Evolutionary conservation across 2,329 filamentous ascomycete species (phyloP).

Genomic region (Rhinocladiella similis): DNA sequence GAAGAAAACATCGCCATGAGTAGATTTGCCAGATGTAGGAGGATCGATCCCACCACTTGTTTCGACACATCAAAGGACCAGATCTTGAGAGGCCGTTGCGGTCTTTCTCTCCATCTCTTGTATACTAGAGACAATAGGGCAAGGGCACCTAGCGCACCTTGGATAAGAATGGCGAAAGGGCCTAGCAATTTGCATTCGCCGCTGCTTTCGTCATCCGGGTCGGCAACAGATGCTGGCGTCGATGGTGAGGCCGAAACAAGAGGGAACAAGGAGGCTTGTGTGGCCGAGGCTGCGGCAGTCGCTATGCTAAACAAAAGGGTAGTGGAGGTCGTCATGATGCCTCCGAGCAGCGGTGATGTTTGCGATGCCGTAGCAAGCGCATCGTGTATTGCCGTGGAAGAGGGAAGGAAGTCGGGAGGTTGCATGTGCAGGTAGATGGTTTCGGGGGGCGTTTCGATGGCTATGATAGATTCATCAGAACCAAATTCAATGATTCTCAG

Average conservation of each 20-base stretch:
- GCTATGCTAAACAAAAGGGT: slow-evolving; percentile 21
- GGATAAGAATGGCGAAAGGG: slow-evolving; percentile 86
- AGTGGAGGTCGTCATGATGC: slow-evolving; percentile 11
- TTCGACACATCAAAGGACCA: slow-evolving; percentile 98
- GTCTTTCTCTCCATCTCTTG: slow-evolving; percentile 89
- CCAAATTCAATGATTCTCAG: not conserved
- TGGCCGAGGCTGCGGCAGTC: slow-evolving; percentile 14
- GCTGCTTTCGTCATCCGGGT: slow-evolving; percentile 46
- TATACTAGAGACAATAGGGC: slow-evolving; percentile 85
- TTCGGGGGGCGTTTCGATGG: not conserved
- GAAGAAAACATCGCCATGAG: slow-evolving; percentile 96
- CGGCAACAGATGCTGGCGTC: slow-evolving; percentile 22
- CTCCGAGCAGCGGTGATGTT: slow-evolving; percentile 1
- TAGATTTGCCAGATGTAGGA: slow-evolving; percentile 90
- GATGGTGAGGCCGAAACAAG: slow-evolving; percentile 14
- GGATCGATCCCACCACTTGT: slow-evolving; percentile 89
- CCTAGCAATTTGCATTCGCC: slow-evolving; percentile 87
- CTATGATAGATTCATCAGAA: not conserved
- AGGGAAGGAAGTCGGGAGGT: slow-evolving; percentile 13
- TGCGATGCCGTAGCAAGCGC: slow-evolving; percentile 7
- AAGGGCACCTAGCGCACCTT: slow-evolving; percentile 78
- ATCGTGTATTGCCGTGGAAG: slow-evolving; percentile 10
- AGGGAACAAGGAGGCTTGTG: not conserved
- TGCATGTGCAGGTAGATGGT: slow-evolving; percentile 11
- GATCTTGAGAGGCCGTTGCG: slow-evolving; percentile 88